These are phyloP conservation scores for Paulownia fortunei DNA, from an alignment of 257 asterid species.

Conservation along the genomic window DNA sequence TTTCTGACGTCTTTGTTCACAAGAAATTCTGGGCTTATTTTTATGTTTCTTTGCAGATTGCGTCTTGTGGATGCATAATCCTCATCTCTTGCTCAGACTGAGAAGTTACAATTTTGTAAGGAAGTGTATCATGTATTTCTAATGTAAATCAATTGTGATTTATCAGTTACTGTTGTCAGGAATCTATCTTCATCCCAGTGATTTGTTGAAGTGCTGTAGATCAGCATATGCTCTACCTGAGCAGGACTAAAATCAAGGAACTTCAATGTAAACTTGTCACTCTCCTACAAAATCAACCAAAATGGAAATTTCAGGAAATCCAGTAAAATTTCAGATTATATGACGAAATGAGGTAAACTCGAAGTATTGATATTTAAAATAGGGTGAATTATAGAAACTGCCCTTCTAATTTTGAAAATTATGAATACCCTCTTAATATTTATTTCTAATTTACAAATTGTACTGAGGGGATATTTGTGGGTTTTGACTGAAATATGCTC, in stretches of 20 bases:
- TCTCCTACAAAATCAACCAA: too few species aligned
- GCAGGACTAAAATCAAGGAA: slow-evolving; percentile 2
- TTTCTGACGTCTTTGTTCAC: background rate
- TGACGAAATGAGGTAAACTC: too few species aligned
- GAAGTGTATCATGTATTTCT: background rate
- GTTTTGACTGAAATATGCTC: too few species aligned
- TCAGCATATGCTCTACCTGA: slow-evolving; percentile 9
- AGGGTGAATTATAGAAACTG: too few species aligned
- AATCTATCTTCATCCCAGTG: background rate
- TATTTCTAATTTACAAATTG: too few species aligned
- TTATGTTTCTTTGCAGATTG: slow-evolving; percentile 21
- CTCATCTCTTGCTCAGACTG: background rate
- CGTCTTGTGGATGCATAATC: slow-evolving; percentile 4
- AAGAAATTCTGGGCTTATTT: background rate
- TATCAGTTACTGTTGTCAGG: background rate
- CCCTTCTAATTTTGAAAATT: too few species aligned
- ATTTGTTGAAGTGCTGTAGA: slow-evolving; percentile 18
- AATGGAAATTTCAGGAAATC: too few species aligned
- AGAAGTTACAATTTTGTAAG: slow-evolving; percentile 28
- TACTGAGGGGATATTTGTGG: too few species aligned
- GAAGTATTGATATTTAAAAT: too few species aligned
- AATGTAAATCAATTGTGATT: background rate
- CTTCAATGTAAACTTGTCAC: too few species aligned
- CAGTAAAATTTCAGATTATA: too few species aligned
- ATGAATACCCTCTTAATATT: too few species aligned